A percentile compares a stretch with the other conserved stretches of the same genome.
Evolutionary conservation across 176 grass and related monocot genomes (phyloP).

Genomic region (Juncus inflexus): DNA sequence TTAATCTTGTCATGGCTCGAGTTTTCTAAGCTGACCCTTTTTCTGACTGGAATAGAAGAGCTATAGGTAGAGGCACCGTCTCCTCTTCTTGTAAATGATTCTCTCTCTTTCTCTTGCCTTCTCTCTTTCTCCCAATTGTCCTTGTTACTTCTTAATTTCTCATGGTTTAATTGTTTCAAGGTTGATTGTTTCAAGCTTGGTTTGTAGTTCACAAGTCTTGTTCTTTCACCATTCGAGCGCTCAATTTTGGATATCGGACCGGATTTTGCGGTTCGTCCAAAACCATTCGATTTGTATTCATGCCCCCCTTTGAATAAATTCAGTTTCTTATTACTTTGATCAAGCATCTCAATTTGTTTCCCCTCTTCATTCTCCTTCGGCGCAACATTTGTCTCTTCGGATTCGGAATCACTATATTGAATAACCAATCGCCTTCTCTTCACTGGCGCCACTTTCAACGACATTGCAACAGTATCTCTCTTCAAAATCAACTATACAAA

Average conservation of each 20-base stretch:
- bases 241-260: conserved; percentile 1
- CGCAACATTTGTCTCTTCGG: conserved; percentile 1
- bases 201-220: conserved; percentile 39
- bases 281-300: conserved; percentile 1
- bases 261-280: conserved; percentile 18
- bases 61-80: conserved; percentile 17
- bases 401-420: conserved; percentile 62
- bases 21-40: conserved; percentile 29
- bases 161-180: background rate
- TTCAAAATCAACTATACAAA: background rate
- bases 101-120: too few species aligned
- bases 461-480: conserved; percentile 14
- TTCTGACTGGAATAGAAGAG: conserved; percentile 45
- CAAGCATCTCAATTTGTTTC: conserved; percentile 10
- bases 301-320: conserved; percentile 28
- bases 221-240: conserved; percentile 27
- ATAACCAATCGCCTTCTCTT: conserved; percentile 53
- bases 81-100: conserved; percentile 38
- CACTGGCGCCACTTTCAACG: conserved; percentile 1
- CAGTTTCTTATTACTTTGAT: conserved; percentile 31
- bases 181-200: conserved; percentile 34
- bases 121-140: conserved; percentile 34
- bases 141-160: conserved; percentile 22
- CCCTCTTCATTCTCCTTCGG: conserved; percentile 16
- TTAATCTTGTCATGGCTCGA: conserved; percentile 41